phyloP scores from a whole-genome alignment of 306 rosid species.

The Albizia julibrissin region DNA sequence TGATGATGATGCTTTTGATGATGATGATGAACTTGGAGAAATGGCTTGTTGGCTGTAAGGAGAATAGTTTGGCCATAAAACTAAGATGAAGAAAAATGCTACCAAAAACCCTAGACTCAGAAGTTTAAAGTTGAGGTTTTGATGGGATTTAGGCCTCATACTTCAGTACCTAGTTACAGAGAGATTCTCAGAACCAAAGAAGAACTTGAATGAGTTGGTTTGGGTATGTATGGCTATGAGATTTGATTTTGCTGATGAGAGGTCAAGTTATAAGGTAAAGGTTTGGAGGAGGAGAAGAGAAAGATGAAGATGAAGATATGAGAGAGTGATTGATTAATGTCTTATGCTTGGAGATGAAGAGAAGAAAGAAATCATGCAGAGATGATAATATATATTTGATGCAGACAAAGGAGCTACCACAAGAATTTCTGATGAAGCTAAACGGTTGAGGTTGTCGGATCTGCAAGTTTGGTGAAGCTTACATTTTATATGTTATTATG shows the following conservation, averaged over 20 bases:
- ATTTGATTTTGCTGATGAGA: neutral
- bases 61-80: constrained; percentile 54
- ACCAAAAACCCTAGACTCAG: constrained; percentile 51
- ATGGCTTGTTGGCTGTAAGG: constrained; percentile 37
- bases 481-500: neutral
- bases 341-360: constrained; percentile 59
- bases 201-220: neutral
- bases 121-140: constrained; percentile 53
- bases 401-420: constrained; percentile 47
- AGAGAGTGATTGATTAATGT: neutral
- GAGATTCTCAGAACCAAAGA: neutral
- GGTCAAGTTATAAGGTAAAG: constrained; percentile 13
- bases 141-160: constrained; percentile 71
- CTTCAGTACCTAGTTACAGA: neutral
- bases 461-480: constrained; percentile 47
- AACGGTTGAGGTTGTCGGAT: constrained; percentile 43
- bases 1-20: constrained; percentile 17
- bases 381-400: constrained; percentile 37
- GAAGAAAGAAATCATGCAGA: constrained; percentile 15
- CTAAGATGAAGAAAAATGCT: constrained; percentile 52
- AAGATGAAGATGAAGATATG: no score
- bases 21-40: constrained; percentile 33
- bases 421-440: constrained; percentile 58
- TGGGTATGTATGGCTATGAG: constrained; percentile 2
- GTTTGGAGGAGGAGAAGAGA: constrained; percentile 4